These are phyloP conservation scores for Penicillium olsonii DNA, from an alignment of 2,329 filamentous ascomycete species.

Conservation along the genomic window DNA sequence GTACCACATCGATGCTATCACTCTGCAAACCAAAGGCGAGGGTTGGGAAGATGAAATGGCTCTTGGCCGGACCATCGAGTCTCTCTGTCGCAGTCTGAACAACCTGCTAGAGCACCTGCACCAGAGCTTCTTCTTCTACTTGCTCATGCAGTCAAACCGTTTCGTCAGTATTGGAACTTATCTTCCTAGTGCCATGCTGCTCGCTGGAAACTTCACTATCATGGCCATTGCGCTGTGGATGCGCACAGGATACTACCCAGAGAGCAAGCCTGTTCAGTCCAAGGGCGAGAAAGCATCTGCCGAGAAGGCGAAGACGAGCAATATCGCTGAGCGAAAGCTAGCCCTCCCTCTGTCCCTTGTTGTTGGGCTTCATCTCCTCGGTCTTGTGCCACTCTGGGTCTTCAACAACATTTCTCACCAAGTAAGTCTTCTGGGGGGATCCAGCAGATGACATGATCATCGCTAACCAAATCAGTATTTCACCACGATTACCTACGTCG, in stretches of 20 bases:
- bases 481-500: slow-evolving; percentile 59
- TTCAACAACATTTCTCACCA: slow-evolving; percentile 73
- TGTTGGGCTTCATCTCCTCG: slow-evolving; percentile 70
- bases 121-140: slow-evolving; percentile 99
- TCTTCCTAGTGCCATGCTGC: slow-evolving; percentile 93
- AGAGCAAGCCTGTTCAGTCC: slow-evolving; percentile 24
- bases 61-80: slow-evolving; percentile 84
- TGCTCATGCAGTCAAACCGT: slow-evolving; percentile 84
- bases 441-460: neutral
- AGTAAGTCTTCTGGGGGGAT: slow-evolving; percentile 53
- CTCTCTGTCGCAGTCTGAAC: slow-evolving; percentile 89
- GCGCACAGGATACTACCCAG: slow-evolving; percentile 67
- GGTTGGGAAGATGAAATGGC: slow-evolving; percentile 99
- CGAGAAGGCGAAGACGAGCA: slow-evolving; percentile 12
- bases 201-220: slow-evolving; percentile 92
- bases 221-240: slow-evolving; percentile 95
- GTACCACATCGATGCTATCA: slow-evolving; percentile 96
- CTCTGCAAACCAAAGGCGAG: slow-evolving; percentile 82
- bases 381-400: slow-evolving; percentile 78
- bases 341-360: slow-evolving; percentile 68
- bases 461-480: slow-evolving; percentile 54
- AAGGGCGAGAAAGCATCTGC: slow-evolving; percentile 32
- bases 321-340: slow-evolving; percentile 40
- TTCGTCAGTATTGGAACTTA: slow-evolving; percentile 99
- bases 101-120: slow-evolving; percentile 95